Evolutionary conservation across 2,329 filamentous ascomycete species (phyloP), one percentile per base, ranked within the genome.

Genomic region (Phyllosticta citriasiana): DNA sequence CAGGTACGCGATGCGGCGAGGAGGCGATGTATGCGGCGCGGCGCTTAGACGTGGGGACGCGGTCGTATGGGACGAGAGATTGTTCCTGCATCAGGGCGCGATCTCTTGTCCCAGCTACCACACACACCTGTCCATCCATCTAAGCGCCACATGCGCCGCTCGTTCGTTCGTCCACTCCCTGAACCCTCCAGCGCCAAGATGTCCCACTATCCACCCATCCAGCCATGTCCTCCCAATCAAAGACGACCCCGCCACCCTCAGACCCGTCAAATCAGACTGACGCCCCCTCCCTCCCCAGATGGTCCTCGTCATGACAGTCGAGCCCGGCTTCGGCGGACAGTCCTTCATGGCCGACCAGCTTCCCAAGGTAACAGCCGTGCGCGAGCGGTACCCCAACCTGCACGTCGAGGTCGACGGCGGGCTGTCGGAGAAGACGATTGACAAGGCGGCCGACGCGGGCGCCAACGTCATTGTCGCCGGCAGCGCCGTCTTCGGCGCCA

Each of bases 391-490:
- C 73, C 93, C 94, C 2, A 83, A 96, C 5, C 78, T 99, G 64
- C 94, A 97, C 77, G 99, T 99, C 69, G 94, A 99, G 77, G 93
- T 99, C 51, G 94, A 99, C 73, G 94, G 94, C 59, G 94, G 94
- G 2, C 76, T 99, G 53, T 91, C 91, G 1, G 86, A 91, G 59
- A 84, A 85, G 66, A 99, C 94, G 0, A 94, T 99, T 67, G 92
- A 94, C 69, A 88, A 93, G 72, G 94, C 94, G 7, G 94, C 94
- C 0, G 91, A 96, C 63, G 94, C 94, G 0, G 94, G 94, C 35
- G 94, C 94, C 60, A 99, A 99, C 70, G 94, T 99, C 62, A 99
- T 99, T 70, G 94, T 99, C 57, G 93, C 94, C 10, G 94, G 94
- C 30, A 96, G 90, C 69, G 94, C 94, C 51, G 91, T 99, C 7